Base-by-base conservation (phyloP, 169 alveolate genomes). In the Cyclospora cayetanensis region DNA sequence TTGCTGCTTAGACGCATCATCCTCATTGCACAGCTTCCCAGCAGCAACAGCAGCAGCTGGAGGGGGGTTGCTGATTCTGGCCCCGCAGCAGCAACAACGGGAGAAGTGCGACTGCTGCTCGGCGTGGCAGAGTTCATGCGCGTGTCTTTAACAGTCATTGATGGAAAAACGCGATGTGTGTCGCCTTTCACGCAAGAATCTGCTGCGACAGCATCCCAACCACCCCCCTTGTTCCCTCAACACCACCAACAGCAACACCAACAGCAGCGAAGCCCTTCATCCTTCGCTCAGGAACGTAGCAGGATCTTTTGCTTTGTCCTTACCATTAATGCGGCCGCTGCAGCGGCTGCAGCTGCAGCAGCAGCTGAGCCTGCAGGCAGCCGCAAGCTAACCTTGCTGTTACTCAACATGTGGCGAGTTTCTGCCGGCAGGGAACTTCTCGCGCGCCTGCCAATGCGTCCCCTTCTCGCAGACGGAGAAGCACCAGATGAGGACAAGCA, bases 161-260 rank as follows among this genome's bases (percentile, higher is more conserved):
- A 79, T 50, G 89, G 89, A 0, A 79, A 50, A 41, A 79, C 89
- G n/a, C 89, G 89, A 7, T 79, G 89, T 35, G 89, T 79, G 7
- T 63, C 68, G 3, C 89, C 89, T n/a, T 79, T 79, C 50, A 79
- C 89, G 34, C 60, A 46, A 60, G 74, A 60, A 60, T 9, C 74
- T 0, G 74, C 74, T 20, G 74, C 74, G 9, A 1, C 74, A 60
- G 74, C 74, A 60, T n/a, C 37, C 15, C 37, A 25, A 15, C 60
- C 60, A 0, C 60, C 60, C 11, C 60, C 60, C 20, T 46, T 46
- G 60, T 46, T 46, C 60, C 1, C 60, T 46, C 12, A n/a, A n/a
- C 34, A 12, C 27, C 37, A 25, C 34, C 74, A 60, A n/a, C 74
- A 60, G 74, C 74, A 18, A 31, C 74, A 60, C 37, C 74, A 18